Conservation (phyloP, 225 moss, liverwort and hornwort species). For the Marchantia paleacea region DNA sequence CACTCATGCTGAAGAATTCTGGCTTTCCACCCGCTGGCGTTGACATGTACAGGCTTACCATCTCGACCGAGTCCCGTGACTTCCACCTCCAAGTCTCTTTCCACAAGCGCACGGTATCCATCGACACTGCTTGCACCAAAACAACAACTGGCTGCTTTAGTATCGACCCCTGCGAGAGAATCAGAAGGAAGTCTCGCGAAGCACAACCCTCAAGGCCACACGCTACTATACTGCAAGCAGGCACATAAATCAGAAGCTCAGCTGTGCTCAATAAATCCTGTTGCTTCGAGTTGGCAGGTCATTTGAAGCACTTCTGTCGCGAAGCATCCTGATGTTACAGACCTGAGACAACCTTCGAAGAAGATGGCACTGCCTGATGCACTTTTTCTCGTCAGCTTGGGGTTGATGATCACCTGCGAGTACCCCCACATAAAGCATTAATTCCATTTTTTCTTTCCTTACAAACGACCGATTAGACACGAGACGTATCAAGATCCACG, state of each 20-base stretch:
- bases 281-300: too few relatives aligned
- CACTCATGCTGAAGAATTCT: constrained; percentile 89
- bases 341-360: constrained; percentile 97
- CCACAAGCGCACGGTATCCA: constrained; percentile 82
- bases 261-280: too few relatives aligned
- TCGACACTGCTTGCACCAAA: constrained; percentile 52
- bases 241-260: too few relatives aligned
- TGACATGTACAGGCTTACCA: constrained; percentile 57
- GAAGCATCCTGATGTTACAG: neutral
- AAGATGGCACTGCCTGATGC: constrained; percentile 59
- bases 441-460: too few relatives aligned
- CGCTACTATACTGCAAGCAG: too few relatives aligned
- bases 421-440: neutral
- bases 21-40: constrained; percentile 86
- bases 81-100: constrained; percentile 86
- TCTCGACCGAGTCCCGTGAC: constrained; percentile 80
- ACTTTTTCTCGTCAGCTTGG: constrained; percentile 61
- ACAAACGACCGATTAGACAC: too few relatives aligned
- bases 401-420: constrained; percentile 85
- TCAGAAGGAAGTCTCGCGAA: neutral
- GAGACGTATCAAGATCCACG: neutral
- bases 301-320: too few relatives aligned
- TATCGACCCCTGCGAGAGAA: too few relatives aligned
- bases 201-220: too few relatives aligned
- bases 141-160: too few relatives aligned